Base-by-base conservation (phyloP, 345 rosid genomes). In the Lepidium africanum region DNA sequence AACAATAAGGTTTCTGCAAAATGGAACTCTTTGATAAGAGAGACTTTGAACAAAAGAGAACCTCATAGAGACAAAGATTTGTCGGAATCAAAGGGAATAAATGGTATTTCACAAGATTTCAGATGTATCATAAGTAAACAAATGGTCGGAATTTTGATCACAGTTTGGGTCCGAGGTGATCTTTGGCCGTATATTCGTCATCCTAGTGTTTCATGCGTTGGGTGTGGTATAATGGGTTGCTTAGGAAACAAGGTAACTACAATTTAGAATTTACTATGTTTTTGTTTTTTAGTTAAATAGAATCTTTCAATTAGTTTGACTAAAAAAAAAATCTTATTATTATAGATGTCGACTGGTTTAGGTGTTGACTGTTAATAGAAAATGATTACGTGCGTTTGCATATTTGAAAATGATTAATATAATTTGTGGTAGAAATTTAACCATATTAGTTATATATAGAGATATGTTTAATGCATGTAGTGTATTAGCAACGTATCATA, bases 141-240 rank as follows among this genome's bases (percentile, higher is more conserved):
- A 69, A 89, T 89, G 96, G 96, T 89, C 37, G 96, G 96, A 42
- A 81, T 89, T 56, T 69, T 82, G 50, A 81, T 85, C 58, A 78
- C 87, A 0, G 92, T 89, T 36, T 89, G 96, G 92, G 77, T 81
- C 61, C 80, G 81, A 73, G 79, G 67, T 55, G 74, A 84, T 76
- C 85, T 89, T 23, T 65, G 77, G 56, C 84, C 82, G 47, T 81
- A 73, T 36, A 59, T 89, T 57, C 69, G 77, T 10, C 69, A 81
- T 68, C 85, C 91, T 13, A 80, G 81, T 48, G 92, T 87, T 37
- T 89, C 92, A 9, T 87, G 89, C 43, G 83, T 89, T 27, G 96
- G 96, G 15, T 89, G 96, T 50, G 96, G 96, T 69, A 67, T 89
- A 46, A 82, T 89, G 83, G 86, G 96, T 65, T 85, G 89, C 86